Evolutionary conservation across 2,329 filamentous ascomycete genomes (phyloP).

Genomic region (Ophiosphaerella herpotricha): DNA sequence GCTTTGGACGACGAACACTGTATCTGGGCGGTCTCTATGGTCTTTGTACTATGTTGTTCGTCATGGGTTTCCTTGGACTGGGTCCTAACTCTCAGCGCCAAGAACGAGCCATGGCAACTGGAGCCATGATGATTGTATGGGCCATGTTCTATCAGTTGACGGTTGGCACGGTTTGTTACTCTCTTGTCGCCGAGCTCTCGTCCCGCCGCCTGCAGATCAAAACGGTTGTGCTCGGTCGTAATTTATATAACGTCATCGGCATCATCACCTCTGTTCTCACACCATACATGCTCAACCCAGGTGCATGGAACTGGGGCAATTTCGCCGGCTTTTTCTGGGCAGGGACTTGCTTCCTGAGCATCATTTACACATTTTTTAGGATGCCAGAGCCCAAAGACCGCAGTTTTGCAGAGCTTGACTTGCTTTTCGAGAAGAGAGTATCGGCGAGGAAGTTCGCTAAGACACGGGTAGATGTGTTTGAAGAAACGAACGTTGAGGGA

Average conservation of each 20-base stretch:
- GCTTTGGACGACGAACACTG: conserved; percentile 74
- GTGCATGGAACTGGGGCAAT: conserved; percentile 85
- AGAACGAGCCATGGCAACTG: conserved; percentile 73
- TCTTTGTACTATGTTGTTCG: conserved; percentile 75
- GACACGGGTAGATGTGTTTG: conserved; percentile 61
- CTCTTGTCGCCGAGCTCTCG: conserved; percentile 6
- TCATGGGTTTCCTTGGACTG: conserved; percentile 83
- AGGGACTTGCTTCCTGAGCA: conserved; percentile 77
- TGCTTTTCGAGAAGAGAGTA: conserved; percentile 77
- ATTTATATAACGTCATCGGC: conserved; percentile 75
- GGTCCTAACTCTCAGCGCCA: conserved; percentile 64
- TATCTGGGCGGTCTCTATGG: conserved; percentile 74
- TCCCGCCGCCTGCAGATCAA: conserved; percentile 67
- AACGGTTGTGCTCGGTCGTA: conserved; percentile 84
- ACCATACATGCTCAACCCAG: conserved; percentile 90
- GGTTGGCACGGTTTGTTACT: conserved; percentile 6
- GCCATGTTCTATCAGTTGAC: conserved; percentile 9
- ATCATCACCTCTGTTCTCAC: conserved; percentile 83
- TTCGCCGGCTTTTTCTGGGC: conserved; percentile 89
- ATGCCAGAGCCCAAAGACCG: conserved; percentile 80
- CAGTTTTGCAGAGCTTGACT: conserved; percentile 83
- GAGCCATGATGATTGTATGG: conserved; percentile 72
- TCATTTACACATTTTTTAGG: conserved; percentile 80
- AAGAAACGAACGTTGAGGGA: conserved; percentile 29
- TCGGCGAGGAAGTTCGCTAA: conserved; percentile 73